phyloP scores from a whole-genome alignment of 805 yeast species.

The Myxozyma mucilagina region DNA sequence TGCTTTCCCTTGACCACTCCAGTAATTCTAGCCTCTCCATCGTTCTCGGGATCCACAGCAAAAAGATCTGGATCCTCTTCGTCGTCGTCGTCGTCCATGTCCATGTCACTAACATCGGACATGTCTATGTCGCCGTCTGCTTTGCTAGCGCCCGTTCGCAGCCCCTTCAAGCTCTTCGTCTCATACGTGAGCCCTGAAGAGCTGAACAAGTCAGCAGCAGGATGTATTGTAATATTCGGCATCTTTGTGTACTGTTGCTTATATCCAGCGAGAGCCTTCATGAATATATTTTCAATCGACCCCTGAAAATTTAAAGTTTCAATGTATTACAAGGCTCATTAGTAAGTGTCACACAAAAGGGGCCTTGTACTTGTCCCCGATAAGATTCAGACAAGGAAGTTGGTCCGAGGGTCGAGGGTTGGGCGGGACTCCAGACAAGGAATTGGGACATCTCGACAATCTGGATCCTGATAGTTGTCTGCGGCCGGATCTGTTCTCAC shows the following conservation, averaged over 20 bases:
- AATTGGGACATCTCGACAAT: not conserved
- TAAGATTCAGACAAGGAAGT: not conserved
- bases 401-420: not conserved
- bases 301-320: not conserved
- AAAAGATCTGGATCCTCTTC: constrained; percentile 39
- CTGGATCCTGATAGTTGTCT: not conserved
- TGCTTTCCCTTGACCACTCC: constrained; percentile 34
- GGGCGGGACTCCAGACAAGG: too few relatives aligned
- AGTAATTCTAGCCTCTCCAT: constrained; percentile 11
- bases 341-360: not conserved
- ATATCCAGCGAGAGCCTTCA: not conserved
- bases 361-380: not conserved
- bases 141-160: not conserved
- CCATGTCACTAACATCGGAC: constrained; percentile 1
- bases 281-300: constrained; percentile 1
- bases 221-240: constrained; percentile 21
- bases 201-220: constrained; percentile 20
- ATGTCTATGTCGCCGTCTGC: not conserved
- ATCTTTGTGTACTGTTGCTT: not conserved
- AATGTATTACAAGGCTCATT: not conserved
- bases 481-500: not conserved
- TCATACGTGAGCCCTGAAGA: constrained; percentile 13
- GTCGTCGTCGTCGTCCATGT: constrained; percentile 21
- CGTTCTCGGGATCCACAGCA: constrained; percentile 12
- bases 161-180: not conserved